Evolutionary conservation across 495 filamentous ascomycete species (phyloP).

Genomic region (Pyrenula aspistea): DNA sequence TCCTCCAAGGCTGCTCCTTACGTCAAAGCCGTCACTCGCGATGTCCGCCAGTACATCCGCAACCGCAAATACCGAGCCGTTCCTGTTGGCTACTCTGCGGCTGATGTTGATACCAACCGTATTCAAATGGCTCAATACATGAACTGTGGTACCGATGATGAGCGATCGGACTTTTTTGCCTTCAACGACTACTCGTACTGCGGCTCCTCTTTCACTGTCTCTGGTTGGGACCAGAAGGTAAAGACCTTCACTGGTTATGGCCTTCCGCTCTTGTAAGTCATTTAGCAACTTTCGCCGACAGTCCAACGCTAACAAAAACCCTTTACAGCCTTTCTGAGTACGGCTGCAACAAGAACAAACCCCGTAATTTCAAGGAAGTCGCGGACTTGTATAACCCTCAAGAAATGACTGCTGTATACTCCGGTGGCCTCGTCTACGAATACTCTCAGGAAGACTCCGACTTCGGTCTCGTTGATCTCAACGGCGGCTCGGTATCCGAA

Average conservation of each 20-base stretch:
- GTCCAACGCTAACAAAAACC: conserved; percentile 4
- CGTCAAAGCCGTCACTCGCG: conserved; percentile 87
- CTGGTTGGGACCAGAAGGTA: conserved; percentile 89
- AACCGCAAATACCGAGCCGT: conserved; percentile 63
- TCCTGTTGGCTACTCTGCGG: conserved; percentile 87
- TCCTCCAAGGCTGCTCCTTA: conserved; percentile 69
- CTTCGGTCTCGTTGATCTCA: conserved; percentile 69
- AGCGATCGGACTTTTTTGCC: conserved; percentile 87
- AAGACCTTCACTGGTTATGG: conserved; percentile 83
- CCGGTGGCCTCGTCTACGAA: conserved; percentile 92
- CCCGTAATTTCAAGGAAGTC: conserved; percentile 72
- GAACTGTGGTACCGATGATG: conserved; percentile 83
- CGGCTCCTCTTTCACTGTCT: conserved; percentile 61
- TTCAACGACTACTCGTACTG: conserved; percentile 99
- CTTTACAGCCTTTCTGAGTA: conserved; percentile 69
- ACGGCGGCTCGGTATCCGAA: conserved; percentile 39
- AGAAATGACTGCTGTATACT: conserved; percentile 81
- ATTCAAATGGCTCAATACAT: conserved; percentile 84
- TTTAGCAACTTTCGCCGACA: not conserved
- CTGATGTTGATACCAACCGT: conserved; percentile 73
- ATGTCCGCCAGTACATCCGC: conserved; percentile 78
- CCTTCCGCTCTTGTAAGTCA: conserved; percentile 59
- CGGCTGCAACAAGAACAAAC: conserved; percentile 66
- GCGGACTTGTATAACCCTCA: conserved; percentile 63
- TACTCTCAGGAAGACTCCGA: conserved; percentile 67